These are phyloP conservation scores for Suillus tomentosus DNA, from an alignment of 768 basidiomycete species.

Conservation along the genomic window DNA sequence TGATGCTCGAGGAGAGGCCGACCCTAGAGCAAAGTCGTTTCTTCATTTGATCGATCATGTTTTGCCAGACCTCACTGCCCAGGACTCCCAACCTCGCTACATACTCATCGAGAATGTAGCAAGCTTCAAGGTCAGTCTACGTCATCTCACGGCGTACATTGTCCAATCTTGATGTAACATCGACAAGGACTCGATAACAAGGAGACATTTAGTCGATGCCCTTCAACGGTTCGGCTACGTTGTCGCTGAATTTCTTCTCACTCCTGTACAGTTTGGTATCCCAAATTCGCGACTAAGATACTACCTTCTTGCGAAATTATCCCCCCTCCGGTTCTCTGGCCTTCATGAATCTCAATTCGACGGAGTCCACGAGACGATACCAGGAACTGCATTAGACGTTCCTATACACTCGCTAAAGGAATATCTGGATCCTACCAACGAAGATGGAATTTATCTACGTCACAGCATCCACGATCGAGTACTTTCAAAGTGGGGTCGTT, in stretches of 20 bases:
- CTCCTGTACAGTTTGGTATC: constrained; percentile 76
- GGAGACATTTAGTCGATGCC: constrained; percentile 52
- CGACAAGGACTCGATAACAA: constrained; percentile 63
- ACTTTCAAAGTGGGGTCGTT: constrained; percentile 70
- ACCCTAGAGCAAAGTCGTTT: constrained; percentile 78
- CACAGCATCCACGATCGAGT: constrained; percentile 59
- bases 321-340: constrained; percentile 41
- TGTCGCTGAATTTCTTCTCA: constrained; percentile 64
- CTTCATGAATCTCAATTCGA: constrained; percentile 20
- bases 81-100: constrained; percentile 51
- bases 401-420: constrained; percentile 15
- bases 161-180: constrained; percentile 14
- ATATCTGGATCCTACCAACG: constrained; percentile 16
- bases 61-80: constrained; percentile 55
- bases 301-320: constrained; percentile 69
- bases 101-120: constrained; percentile 81
- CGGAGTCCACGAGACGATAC: constrained; percentile 54
- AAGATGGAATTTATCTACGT: constrained; percentile 22
- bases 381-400: constrained; percentile 29
- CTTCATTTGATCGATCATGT: constrained; percentile 66
- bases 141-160: constrained; percentile 11
- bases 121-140: constrained; percentile 69
- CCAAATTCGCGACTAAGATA: constrained; percentile 84
- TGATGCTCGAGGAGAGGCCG: constrained; percentile 64
- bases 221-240: constrained; percentile 58